These are phyloP conservation scores for Aspergillus terreus DNA, from an alignment of 2,329 filamentous ascomycete genomes.

Conservation along the genomic window DNA sequence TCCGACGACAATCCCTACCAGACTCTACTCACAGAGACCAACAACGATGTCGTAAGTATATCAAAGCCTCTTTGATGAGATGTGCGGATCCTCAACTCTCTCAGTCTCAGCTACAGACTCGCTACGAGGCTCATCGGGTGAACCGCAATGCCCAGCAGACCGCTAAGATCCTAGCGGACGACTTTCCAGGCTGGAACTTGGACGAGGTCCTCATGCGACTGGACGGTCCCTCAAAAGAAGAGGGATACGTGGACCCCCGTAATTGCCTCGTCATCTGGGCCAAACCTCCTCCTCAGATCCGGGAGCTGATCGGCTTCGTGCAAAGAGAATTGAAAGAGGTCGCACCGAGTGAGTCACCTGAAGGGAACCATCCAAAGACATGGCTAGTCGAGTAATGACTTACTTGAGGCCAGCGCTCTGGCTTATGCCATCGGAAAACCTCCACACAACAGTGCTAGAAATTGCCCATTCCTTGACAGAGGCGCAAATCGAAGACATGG, in stretches of 20 bases:
- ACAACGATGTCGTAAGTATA: conserved; percentile 11
- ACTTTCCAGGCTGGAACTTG: conserved; percentile 66
- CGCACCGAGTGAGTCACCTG: conserved; percentile 61
- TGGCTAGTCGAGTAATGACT: neutral
- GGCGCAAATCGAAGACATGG: conserved; percentile 48
- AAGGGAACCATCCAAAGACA: neutral
- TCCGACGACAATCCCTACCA: conserved; percentile 19
- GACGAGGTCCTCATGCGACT: conserved; percentile 71
- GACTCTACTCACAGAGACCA: conserved; percentile 11
- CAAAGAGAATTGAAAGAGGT: conserved; percentile 61
- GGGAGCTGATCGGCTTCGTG: conserved; percentile 61
- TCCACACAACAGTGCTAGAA: conserved; percentile 81
- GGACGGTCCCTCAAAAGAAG: conserved; percentile 60
- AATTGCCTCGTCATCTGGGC: conserved; percentile 87
- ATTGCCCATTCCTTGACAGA: conserved; percentile 74
- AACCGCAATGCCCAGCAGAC: conserved; percentile 73
- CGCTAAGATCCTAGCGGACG: conserved; percentile 60
- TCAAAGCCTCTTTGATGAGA: neutral
- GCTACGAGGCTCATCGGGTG: conserved; percentile 68
- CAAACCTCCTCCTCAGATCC: conserved; percentile 66
- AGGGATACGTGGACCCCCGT: conserved; percentile 67
- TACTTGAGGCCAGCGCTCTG: conserved; percentile 59
- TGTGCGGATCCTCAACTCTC: neutral
- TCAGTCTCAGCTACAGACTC: conserved; percentile 56
- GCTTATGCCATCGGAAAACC: conserved; percentile 74